These are phyloP conservation scores for Paecilomyces sp. DNA, from an alignment of 2,329 filamentous ascomycete species.

Conservation along the genomic window DNA sequence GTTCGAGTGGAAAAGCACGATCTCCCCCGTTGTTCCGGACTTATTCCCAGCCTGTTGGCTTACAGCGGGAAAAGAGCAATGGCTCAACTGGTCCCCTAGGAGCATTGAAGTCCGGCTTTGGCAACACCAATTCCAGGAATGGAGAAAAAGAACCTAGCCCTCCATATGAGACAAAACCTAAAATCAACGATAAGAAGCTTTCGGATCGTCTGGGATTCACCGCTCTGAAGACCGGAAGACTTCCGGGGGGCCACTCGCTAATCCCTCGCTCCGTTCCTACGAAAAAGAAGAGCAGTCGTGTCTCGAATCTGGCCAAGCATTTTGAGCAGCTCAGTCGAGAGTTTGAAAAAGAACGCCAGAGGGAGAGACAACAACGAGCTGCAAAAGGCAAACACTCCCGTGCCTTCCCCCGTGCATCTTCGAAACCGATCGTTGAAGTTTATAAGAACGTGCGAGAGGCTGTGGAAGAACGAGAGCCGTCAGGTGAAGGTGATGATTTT, in stretches of 20 bases:
- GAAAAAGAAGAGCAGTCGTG: constrained; percentile 66
- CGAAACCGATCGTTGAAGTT: constrained; percentile 93
- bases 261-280: constrained; percentile 78
- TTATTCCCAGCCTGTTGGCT: constrained; percentile 43
- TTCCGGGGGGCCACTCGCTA: constrained; percentile 53
- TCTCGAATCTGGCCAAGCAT: constrained; percentile 87
- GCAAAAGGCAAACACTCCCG: constrained; percentile 69
- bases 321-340: constrained; percentile 96
- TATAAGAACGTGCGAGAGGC: constrained; percentile 92
- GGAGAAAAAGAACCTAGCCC: constrained; percentile 15
- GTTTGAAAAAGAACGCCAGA: constrained; percentile 88
- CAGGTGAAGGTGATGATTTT: constrained; percentile 52
- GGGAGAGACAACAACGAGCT: constrained; percentile 72
- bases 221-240: constrained; percentile 53
- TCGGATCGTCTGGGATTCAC: constrained; percentile 63
- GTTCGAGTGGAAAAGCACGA: constrained; percentile 27
- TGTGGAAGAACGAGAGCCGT: constrained; percentile 68
- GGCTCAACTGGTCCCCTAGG: constrained; percentile 11
- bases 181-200: constrained; percentile 63
- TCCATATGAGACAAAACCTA: constrained; percentile 24
- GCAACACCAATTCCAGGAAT: constrained; percentile 12
- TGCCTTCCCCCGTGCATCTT: constrained; percentile 81
- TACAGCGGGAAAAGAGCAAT: constrained; percentile 21
- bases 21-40: constrained; percentile 45
- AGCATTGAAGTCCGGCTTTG: constrained; percentile 14